Evolutionary conservation across 331 rosid genomes (phyloP).

Genomic region (Cucumis variabilis): DNA sequence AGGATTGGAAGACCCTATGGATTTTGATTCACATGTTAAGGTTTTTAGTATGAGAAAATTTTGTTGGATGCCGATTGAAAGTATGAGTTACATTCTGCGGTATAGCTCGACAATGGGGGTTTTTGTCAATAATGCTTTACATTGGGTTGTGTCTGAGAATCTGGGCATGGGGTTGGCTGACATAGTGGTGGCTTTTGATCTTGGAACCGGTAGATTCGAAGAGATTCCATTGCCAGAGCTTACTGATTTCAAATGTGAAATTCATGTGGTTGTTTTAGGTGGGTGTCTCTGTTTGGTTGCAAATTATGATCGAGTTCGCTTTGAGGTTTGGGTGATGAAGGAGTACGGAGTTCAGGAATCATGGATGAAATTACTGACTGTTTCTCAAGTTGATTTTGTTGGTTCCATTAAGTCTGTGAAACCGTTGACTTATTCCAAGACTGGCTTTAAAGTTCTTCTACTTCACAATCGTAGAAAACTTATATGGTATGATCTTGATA

Average conservation of each 20-base stretch:
- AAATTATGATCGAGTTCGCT: constrained; percentile 28
- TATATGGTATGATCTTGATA: constrained; percentile 58
- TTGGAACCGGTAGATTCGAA: constrained; percentile 39
- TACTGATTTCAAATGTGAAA: constrained; percentile 29
- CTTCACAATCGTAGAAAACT: constrained; percentile 52
- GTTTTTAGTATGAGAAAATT: constrained; percentile 55
- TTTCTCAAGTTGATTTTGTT: constrained; percentile 25
- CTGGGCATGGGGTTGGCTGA: constrained; percentile 42
- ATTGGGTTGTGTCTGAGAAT: constrained; percentile 70
- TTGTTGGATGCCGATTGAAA: constrained; percentile 50
- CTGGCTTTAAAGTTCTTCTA: constrained; percentile 49
- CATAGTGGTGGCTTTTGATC: constrained; percentile 54
- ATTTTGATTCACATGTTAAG: constrained; percentile 51
- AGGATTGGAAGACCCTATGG: constrained; percentile 39
- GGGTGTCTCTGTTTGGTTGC: constrained; percentile 55
- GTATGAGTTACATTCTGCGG: constrained; percentile 58
- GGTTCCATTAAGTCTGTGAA: constrained; percentile 40
- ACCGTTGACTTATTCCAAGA: constrained; percentile 61
- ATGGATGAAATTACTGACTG: constrained; percentile 57
- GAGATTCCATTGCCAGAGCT: constrained; percentile 67
- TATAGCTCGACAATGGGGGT: constrained; percentile 66
- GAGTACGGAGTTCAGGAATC: constrained; percentile 55
- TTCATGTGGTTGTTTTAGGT: constrained; percentile 56
- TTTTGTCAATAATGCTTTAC: constrained; percentile 47
- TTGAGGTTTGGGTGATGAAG: constrained; percentile 69